Evolutionary conservation across 441 rosid species (phyloP).

Genomic region (Manihot esculenta): DNA sequence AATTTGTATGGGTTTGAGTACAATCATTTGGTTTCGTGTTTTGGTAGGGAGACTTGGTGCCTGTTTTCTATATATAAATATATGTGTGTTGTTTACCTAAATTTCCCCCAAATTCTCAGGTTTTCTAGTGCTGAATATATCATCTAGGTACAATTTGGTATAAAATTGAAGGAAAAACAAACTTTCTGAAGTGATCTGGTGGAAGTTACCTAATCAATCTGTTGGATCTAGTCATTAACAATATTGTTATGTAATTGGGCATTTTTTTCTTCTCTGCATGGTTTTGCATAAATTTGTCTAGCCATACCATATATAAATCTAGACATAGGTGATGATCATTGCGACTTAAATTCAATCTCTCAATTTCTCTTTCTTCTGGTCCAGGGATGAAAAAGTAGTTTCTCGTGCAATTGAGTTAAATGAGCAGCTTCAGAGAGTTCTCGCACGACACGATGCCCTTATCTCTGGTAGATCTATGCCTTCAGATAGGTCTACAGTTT

Average conservation of each 20-base stretch:
- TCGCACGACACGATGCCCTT: conserved; percentile 70
- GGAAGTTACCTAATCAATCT: background rate
- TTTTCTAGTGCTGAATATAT: background rate
- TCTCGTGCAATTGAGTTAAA: conserved; percentile 91
- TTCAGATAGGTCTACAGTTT: conserved; percentile 33
- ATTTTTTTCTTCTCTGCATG: conserved; percentile 6
- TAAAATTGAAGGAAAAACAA: background rate
- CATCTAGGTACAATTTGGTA: background rate
- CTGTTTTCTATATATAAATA: no score
- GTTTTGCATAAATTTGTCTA: background rate
- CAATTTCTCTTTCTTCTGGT: conserved; percentile 19
- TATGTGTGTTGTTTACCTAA: background rate
- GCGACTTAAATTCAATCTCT: conserved; percentile 20
- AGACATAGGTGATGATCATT: background rate
- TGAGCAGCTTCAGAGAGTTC: conserved; percentile 84
- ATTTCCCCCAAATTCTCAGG: no score
- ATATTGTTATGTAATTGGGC: background rate
- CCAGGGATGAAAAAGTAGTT: conserved; percentile 80
- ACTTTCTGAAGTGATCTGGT: conserved; percentile 1
- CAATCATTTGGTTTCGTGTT: no score
- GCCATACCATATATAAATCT: background rate
- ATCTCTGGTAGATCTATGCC: conserved; percentile 47
- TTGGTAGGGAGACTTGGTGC: no score
- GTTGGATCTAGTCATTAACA: background rate
- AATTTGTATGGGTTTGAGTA: no score